Evolutionary conservation across 345 rosid genomes (phyloP), one percentile per base, ranked within the genome.

Genomic region (Erucastrum elatum): DNA sequence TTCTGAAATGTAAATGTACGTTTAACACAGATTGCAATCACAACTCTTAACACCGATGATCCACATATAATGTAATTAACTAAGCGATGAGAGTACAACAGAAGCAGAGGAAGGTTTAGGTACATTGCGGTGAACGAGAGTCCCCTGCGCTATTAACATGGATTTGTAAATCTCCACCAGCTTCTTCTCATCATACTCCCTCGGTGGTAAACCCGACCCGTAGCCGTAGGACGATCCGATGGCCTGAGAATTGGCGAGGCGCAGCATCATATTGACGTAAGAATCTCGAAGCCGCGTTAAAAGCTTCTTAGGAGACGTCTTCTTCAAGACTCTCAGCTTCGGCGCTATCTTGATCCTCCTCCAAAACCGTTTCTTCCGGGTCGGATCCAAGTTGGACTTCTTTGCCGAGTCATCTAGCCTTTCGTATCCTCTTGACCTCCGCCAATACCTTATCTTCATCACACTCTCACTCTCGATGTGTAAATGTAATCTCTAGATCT

Each of bases 161-260:
- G 97, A 89, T 66, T 84, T 88, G 82, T 90, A 90, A 85, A 90
- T 88, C 88, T 88, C 86, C 3, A 84, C 82, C 25, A 92, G 85
- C 88, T 83, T 75, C 82, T 79, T 84, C 87, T 82, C 83, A 27
- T 86, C 87, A 51, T 88, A 83, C 82, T 86, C 91, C 76, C 79
- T 88, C 61, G 71, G 27, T 59, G 81, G 77, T 31, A 64, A 70
- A 44, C 41, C 74, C 56, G 68, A 37, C 34, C 87, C 85, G 68
- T 69, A 76, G 26, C 81, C 78, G 80, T 81, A 81, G 0, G 85
- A 77, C 4, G 73, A 44, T 17, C 75, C 72, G 21, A 79, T 53
- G 31, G 81, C 79, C 74, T 75, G 81, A 35, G 91, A 84, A 49
- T 72, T 83, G 6, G 88, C 90, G 5, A 91, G 16, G 37, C 85